Evolutionary conservation across 208 protist genomes (phyloP), one percentile per base, ranked within the genome.

Genomic region (Trypanosoma boissoni): DNA sequence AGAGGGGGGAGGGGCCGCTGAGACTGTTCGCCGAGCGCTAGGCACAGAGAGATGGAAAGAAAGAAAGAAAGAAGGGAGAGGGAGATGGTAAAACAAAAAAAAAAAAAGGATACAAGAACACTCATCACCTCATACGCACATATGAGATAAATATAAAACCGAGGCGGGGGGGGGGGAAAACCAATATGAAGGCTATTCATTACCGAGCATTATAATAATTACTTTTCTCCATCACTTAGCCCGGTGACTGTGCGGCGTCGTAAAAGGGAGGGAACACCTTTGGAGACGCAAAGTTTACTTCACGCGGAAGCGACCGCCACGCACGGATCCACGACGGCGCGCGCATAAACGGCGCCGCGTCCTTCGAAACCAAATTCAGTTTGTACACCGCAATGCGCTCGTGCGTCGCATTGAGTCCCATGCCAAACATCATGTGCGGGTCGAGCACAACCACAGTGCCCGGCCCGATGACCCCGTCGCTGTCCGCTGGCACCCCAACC

Each of bases 401-500:
- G 0, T 54, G 26, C 1, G 83, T 86, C 27, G 87, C 58, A 64
- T 95, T 92, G 12, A 68, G 36, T 1, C 85, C 82, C 45, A 92
- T 84, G 1, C 58, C 88, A 74, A 91, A 80, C 75, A 95, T 76
- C 45, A 95, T 52, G 55, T 90, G 81, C 10, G 88, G 88, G 44
- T 95, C 83, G 8, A 90, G 52, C 39, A 86, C 75, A 54, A 92
- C 74, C 53, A 92, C 80, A 3, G 79, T 72, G 12, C 88, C 88
- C 10, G 76, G 72, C 2, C 43, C 56, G 43, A 90, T 80, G 14
- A 14, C 29, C 36, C 62, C 63, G 26, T 21, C 29, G 10, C 42
- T 32, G 4, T 61, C 52, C 5, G 84, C 44, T 18, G 68, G 52
- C 23, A 36, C 55, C 7, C 71, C 78, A 5, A 78, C 55, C 39